Evolutionary conservation across 352 stramenopile species (phyloP).

Genomic region (Phytopythium ostracodes): DNA sequence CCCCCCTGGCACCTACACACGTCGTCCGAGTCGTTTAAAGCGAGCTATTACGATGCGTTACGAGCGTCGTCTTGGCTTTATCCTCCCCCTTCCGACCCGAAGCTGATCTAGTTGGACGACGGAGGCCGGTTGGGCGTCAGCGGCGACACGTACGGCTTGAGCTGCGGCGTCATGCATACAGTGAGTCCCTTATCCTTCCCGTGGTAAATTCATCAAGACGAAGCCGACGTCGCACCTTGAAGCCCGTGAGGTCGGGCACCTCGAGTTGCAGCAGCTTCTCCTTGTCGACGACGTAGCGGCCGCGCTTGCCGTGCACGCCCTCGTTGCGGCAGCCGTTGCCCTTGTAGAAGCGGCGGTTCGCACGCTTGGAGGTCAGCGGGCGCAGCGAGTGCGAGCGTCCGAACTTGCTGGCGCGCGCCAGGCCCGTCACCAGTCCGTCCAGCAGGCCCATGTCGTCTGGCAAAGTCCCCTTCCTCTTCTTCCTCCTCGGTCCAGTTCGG

Average conservation of each 20-base stretch:
- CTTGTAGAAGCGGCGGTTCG: slow-evolving; percentile 95
- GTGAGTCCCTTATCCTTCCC: background rate
- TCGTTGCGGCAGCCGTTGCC: slow-evolving; percentile 93
- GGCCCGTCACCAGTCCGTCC: slow-evolving; percentile 66
- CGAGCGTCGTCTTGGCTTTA: background rate
- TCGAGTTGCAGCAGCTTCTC: slow-evolving; percentile 91
- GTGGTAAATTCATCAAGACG: background rate
- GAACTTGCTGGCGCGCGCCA: slow-evolving; percentile 84
- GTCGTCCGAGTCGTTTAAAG: too few species aligned
- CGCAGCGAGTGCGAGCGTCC: slow-evolving; percentile 76
- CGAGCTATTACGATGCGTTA: background rate
- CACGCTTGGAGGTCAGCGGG: slow-evolving; percentile 91
- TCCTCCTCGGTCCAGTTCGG: background rate
- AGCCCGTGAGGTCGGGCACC: slow-evolving; percentile 92
- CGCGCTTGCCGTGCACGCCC: slow-evolving; percentile 88
- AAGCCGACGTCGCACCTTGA: slow-evolving; percentile 53
- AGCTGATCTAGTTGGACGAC: slow-evolving; percentile 22
- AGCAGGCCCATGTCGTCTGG: slow-evolving; percentile 54
- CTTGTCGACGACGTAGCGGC: slow-evolving; percentile 90
- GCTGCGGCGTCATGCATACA: slow-evolving; percentile 20
- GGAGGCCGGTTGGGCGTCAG: slow-evolving; percentile 57
- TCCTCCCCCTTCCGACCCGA: background rate
- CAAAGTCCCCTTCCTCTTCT: slow-evolving; percentile 3
- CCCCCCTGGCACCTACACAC: background rate
- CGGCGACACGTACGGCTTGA: slow-evolving; percentile 84